Evolutionary conservation across 2,329 filamentous ascomycete species (phyloP).

Genomic region (Pseudocercospora crystallina): DNA sequence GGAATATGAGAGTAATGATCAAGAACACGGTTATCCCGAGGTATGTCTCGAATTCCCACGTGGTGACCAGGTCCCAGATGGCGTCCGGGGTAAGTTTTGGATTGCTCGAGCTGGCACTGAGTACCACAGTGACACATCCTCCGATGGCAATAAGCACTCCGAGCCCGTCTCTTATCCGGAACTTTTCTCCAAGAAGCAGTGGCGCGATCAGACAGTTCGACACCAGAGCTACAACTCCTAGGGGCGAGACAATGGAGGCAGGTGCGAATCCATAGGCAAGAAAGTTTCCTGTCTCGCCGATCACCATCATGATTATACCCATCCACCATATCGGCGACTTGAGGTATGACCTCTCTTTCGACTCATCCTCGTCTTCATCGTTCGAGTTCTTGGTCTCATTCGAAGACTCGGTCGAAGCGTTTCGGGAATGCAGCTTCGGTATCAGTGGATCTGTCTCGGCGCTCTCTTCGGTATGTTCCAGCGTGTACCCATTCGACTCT

Average conservation of each 20-base stretch:
- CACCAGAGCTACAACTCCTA: conserved; percentile 94
- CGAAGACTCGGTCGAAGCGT: conserved; percentile 42
- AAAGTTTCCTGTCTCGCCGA: conserved; percentile 95
- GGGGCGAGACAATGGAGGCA: conserved; percentile 91
- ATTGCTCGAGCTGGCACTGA: conserved; percentile 86
- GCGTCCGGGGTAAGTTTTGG: conserved; percentile 87
- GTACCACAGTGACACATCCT: conserved; percentile 87
- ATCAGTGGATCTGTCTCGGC: conserved; percentile 56
- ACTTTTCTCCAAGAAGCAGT: conserved; percentile 86
- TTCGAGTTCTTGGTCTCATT: conserved; percentile 38
- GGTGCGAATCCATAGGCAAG: conserved; percentile 96
- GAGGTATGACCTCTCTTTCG: conserved; percentile 70
- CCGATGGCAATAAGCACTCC: conserved; percentile 84
- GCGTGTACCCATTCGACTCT: conserved; percentile 18
- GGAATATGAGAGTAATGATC: conserved; percentile 76
- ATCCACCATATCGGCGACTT: conserved; percentile 95
- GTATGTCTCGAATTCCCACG: conserved; percentile 88
- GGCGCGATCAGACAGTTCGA: conserved; percentile 97
- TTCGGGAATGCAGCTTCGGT: conserved; percentile 49
- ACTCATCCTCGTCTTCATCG: conserved; percentile 39
- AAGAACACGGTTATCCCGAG: conserved; percentile 71
- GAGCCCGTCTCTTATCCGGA: conserved; percentile 79
- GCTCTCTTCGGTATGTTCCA: conserved; percentile 38
- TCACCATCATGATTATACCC: conserved; percentile 85
- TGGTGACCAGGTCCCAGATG: conserved; percentile 85